phyloP scores from a whole-genome alignment of 768 basidiomycete genomes.

The Boletus patriciae region DNA sequence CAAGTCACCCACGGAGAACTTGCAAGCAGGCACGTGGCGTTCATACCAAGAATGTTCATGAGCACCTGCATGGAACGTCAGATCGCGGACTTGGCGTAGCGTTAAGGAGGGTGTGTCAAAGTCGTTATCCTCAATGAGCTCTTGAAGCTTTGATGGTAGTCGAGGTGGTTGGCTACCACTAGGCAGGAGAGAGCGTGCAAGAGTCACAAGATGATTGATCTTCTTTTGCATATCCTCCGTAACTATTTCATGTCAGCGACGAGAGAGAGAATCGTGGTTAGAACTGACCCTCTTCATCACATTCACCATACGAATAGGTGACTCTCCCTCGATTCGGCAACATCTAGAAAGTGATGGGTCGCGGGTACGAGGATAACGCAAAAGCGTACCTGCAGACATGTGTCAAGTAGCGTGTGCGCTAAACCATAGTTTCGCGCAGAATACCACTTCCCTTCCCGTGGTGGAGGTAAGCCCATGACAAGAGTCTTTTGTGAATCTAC shows the following conservation, averaged over 20 bases:
- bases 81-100: constrained; percentile 40
- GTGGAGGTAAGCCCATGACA: constrained; percentile 46
- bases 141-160: constrained; percentile 33
- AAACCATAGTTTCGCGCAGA: constrained; percentile 45
- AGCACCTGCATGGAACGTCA: constrained; percentile 35
- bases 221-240: constrained; percentile 39
- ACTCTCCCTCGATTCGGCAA: constrained; percentile 41
- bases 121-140: constrained; percentile 37
- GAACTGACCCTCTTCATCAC: constrained; percentile 24
- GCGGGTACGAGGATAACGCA: neutral
- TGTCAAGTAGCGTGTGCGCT: constrained; percentile 39
- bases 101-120: constrained; percentile 27
- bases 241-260: constrained; percentile 17
- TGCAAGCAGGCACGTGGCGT: constrained; percentile 40
- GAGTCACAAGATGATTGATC: constrained; percentile 42
- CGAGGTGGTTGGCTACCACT: constrained; percentile 31
- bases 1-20: constrained; percentile 45
- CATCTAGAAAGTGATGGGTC: constrained; percentile 32
- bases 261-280: neutral
- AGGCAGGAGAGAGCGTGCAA: constrained; percentile 42
- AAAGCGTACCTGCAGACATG: constrained; percentile 37
- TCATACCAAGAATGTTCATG: constrained; percentile 45
- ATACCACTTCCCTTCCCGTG: constrained; percentile 34
- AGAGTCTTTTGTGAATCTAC: constrained; percentile 42
- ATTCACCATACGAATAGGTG: constrained; percentile 25